Base-by-base conservation (phyloP, 2,329 filamentous ascomycete genomes). In the Hymenoscyphus scutula region DNA sequence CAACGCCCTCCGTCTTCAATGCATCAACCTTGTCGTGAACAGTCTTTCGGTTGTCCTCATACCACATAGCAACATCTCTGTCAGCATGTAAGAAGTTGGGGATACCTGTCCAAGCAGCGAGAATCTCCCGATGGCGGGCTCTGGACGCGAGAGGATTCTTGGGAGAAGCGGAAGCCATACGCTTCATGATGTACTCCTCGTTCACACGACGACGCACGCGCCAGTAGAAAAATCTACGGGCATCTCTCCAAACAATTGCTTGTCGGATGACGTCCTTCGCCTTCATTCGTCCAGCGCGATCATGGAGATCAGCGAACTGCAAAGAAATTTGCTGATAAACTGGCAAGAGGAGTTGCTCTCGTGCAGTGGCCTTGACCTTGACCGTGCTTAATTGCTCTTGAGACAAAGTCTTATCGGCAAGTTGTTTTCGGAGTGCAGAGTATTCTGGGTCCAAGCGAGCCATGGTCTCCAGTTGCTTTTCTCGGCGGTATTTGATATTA, bases 211-310 rank as follows among this genome's bases (percentile, higher is more conserved):
- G 90, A 78, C 96, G 93, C 66, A 97, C 89, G 78, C 95, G 94
- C 95, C 96, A 99, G 89, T 98, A 99, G 84, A 99, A 98, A 91
- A 95, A 98, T 74, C 94, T 89, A 68, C 95, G 89, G 10, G 94
- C 89, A 71, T 97, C 90, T 76, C 86, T 83, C 95, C 94, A 98
- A 73, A 89, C 85, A 48, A 99, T 84, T 13, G 87, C 80, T 71
- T 90, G 85, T 67, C 95, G 92, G 73, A 99, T 97, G 62, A 90
- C 89, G 66, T 92, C 90, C 88, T 99, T 99, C 77, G 95, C 95
- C 81, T 97, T 87, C 95, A 99, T 99, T 79, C 95, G 92, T 64
- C 93, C 95, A 53, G 95, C 89, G 55, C 95, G 93, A 78, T 99
- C 95, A 81, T 99, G 95, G 57, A 99, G 84, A 77, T 99, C 95